Percentiles rank a stretch among this genome's conserved stretches.
These are phyloP conservation scores for Tulasnella sp. DNA, from an alignment of 768 basidiomycete species.

Conservation along the genomic window DNA sequence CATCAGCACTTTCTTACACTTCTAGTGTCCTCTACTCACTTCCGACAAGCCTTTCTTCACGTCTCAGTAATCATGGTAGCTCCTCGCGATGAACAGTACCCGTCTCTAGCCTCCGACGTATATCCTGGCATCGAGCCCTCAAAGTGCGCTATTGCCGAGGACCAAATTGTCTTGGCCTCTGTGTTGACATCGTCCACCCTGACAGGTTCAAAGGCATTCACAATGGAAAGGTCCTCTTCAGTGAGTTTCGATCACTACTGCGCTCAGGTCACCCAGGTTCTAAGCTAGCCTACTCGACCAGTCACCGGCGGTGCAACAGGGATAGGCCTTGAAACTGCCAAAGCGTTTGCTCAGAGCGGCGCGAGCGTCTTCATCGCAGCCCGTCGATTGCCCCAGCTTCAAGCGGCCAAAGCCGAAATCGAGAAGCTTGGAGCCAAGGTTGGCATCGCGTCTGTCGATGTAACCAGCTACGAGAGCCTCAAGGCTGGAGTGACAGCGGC, in stretches of 20 bases:
- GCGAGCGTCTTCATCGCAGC: constrained; percentile 27
- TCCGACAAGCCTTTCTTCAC: neutral
- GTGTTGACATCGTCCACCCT: neutral
- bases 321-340: constrained; percentile 28
- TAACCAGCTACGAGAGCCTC: constrained; percentile 25
- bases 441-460: constrained; percentile 25
- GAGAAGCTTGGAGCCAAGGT: constrained; percentile 24
- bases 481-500: constrained; percentile 26
- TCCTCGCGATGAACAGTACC: neutral
- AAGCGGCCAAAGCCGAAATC: constrained; percentile 26
- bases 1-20: neutral
- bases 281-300: neutral
- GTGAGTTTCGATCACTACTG: neutral
- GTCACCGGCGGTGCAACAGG: constrained; percentile 29
- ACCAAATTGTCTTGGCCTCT: neutral
- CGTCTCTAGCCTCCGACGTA: constrained; percentile 24
- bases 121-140: constrained; percentile 30
- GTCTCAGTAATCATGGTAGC: neutral
- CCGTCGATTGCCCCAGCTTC: constrained; percentile 24
- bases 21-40: neutral
- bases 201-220: constrained; percentile 18
- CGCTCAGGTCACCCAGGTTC: no score
- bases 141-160: constrained; percentile 19
- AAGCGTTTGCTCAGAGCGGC: constrained; percentile 30
- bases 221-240: constrained; percentile 29